phyloP scores from a whole-genome alignment of 2,329 filamentous ascomycete genomes.

The Cryphonectria nitschkei region DNA sequence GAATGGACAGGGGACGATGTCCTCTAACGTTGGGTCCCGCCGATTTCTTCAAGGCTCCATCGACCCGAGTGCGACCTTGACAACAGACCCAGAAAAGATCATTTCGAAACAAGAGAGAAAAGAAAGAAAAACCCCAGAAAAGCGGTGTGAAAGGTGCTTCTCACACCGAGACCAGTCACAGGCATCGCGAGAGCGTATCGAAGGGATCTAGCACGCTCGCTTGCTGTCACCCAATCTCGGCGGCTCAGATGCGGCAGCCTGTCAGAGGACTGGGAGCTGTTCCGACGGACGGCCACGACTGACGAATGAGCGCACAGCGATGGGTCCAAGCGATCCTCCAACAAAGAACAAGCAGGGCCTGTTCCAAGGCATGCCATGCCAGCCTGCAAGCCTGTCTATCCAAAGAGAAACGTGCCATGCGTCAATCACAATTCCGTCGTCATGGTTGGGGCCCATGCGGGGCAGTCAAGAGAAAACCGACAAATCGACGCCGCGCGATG shows the following conservation, averaged over 20 bases:
- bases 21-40: not conserved
- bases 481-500: conserved; percentile 4
- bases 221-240: not conserved
- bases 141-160: conserved; percentile 24
- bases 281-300: not conserved
- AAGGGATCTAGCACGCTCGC: conserved; percentile 13
- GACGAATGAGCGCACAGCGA: conserved; percentile 7
- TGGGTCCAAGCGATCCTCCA: conserved; percentile 6
- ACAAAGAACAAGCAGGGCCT: conserved; percentile 8
- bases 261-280: conserved; percentile 2
- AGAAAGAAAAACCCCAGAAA: not conserved
- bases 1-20: not conserved
- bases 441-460: not conserved
- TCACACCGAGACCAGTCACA: conserved; percentile 18
- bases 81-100: not conserved
- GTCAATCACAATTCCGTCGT: conserved; percentile 18
- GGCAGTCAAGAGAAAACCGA: not conserved
- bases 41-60: not conserved
- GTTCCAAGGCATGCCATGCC: conserved; percentile 11
- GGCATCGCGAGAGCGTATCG: conserved; percentile 3
- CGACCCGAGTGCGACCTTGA: conserved; percentile 3
- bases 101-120: not conserved
- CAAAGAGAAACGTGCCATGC: conserved; percentile 5
- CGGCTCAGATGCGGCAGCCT: conserved; percentile 6
- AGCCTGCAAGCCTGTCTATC: conserved; percentile 2